These are phyloP conservation scores for Amborella trichopoda DNA, from an alignment of 164 flowering plant species.

Conservation along the genomic window DNA sequence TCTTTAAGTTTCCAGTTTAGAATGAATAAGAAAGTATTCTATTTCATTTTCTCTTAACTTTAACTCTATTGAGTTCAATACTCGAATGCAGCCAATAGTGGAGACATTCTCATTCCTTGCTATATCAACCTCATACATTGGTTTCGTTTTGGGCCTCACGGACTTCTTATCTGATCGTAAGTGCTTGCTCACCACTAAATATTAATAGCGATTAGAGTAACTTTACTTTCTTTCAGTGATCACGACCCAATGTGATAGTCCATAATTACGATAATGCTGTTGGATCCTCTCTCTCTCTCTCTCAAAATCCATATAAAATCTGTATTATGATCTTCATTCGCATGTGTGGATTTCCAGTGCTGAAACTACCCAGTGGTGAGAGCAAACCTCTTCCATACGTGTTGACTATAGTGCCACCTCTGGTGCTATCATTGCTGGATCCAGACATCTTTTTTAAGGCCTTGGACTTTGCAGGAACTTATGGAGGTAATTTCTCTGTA, in stretches of 20 bases:
- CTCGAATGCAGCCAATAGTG: conserved; percentile 88
- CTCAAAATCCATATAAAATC: neutral
- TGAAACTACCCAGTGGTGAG: conserved; percentile 69
- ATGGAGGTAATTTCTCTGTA: conserved; percentile 63
- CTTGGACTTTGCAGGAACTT: conserved; percentile 97
- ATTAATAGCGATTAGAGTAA: no score
- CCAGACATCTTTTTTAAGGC: conserved; percentile 96
- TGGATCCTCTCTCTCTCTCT: no score
- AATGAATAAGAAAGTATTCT: neutral
- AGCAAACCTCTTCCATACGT: conserved; percentile 61
- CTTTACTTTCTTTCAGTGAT: no score
- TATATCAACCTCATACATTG: conserved; percentile 86
- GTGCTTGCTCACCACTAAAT: no score
- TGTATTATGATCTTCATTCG: neutral
- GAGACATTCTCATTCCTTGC: conserved; percentile 81
- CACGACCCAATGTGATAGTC: no score
- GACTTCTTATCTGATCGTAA: conserved; percentile 93
- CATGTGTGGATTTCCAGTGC: conserved; percentile 33
- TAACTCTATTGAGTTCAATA: no score
- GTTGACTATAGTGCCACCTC: conserved; percentile 69
- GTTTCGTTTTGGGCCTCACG: conserved; percentile 85
- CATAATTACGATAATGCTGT: no score
- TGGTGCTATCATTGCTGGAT: conserved; percentile 60
- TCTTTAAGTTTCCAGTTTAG: neutral
- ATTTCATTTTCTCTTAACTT: neutral